Evolutionary conservation across 2,329 filamentous ascomycete genomes (phyloP), one percentile per base, ranked within the genome.

Genomic region (Biscogniauxia mediterranea): DNA sequence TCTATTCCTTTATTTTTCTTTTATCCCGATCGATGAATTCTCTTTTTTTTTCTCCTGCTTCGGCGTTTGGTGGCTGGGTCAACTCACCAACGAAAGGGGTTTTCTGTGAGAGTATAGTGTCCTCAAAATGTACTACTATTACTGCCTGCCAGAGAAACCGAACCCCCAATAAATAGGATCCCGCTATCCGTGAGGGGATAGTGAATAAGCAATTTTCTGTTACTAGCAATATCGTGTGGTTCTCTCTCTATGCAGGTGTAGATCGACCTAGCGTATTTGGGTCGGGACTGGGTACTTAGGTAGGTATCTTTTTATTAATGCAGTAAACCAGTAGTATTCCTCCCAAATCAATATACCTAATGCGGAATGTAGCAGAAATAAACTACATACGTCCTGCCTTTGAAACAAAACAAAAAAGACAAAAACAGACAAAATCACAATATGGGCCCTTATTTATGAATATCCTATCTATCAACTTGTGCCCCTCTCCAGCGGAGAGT

Each of bases 101-200:
- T 55, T 55, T 55, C 54, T 55, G 54, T 55, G 52, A 26, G 57
- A 52, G 21, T 49, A 54, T 61, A 65, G 64, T 68, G 55, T 60
- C 53, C 56, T 61, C 55, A 61, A 62, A 61, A 61, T 65, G 58
- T 63, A 69, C 58, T 66, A 71, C 61, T 58, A 68, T 46, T 46
- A 46, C 38, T 46, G 6, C 38, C 38, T 11, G 13, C 58, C 55
- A 61, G 50, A 57, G 38, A 49, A 58, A 19, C 21, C 60, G 63
- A 57, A 3, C 56, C 60, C 38, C 15, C 28, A 32, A 62, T 64
- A 62, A 64, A 59, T 64, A 64, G 61, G 65, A 60, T 52, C 50
- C 57, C 17, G 56, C 56, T 57, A 50, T 58, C 38, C 15, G 6
- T 46, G 38, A 46, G 17, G 61, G 59, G 55, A 63, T 56, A 63